Conservation (phyloP, 78 protist species). For the Emiliania huxleyi region DNA sequence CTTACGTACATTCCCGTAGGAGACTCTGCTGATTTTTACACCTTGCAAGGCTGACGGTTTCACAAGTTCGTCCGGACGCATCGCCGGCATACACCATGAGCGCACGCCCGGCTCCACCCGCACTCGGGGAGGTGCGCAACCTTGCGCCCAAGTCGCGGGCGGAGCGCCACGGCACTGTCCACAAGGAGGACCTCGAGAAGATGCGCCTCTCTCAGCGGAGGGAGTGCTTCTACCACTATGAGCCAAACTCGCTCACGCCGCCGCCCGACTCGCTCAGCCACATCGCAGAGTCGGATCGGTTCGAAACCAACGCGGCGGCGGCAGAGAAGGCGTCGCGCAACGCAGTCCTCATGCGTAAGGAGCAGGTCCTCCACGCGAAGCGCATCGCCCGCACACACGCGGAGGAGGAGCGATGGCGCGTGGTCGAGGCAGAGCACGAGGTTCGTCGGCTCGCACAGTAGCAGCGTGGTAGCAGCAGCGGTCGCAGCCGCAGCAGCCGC, state of each 20-base stretch:
- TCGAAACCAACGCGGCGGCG: neutral
- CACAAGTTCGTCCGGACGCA: no score
- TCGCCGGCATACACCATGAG: no score
- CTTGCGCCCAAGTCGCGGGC: neutral
- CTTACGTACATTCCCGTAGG: no score
- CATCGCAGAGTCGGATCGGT: neutral
- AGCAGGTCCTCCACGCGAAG: neutral
- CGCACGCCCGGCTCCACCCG: no score
- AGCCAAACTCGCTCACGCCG: neutral
- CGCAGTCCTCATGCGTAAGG: neutral
- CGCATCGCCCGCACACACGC: neutral
- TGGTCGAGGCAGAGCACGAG: neutral
- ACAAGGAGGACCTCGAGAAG: constrained; percentile 5
- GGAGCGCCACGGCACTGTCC: neutral
- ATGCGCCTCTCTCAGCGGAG: neutral
- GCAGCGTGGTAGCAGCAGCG: no score
- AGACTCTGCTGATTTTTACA: no score
- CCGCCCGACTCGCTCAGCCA: neutral
- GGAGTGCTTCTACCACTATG: neutral
- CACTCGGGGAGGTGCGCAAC: neutral
- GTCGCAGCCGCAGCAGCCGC: no score
- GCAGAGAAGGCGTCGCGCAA: neutral
- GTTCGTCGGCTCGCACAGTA: no score
- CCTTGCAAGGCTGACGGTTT: no score
- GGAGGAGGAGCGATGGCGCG: neutral